These are phyloP conservation scores for Aureobasidium sp. DNA, from an alignment of 2,329 filamentous ascomycete species.

Conservation along the genomic window DNA sequence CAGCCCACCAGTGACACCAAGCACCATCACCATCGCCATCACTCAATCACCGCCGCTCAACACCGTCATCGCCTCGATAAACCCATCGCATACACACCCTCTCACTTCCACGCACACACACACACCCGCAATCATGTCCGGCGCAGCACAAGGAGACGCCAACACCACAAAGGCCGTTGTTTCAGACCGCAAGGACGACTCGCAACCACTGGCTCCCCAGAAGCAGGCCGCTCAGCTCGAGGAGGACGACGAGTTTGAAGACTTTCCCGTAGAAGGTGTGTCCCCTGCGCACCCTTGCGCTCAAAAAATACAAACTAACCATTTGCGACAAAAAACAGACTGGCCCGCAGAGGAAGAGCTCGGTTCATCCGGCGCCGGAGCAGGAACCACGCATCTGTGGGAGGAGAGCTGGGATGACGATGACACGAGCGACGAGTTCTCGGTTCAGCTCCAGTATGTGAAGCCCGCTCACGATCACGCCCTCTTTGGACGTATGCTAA, in stretches of 20 bases:
- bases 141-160: slow-evolving; percentile 31
- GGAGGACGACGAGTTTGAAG: slow-evolving; percentile 98
- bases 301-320: background rate
- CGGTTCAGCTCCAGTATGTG: slow-evolving; percentile 75
- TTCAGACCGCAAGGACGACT: slow-evolving; percentile 31
- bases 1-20: background rate
- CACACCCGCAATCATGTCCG: slow-evolving; percentile 36
- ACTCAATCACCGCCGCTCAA: background rate
- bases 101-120: slow-evolving; percentile 14
- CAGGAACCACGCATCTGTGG: slow-evolving; percentile 65
- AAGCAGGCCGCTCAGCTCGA: slow-evolving; percentile 66
- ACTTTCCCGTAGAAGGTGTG: slow-evolving; percentile 91
- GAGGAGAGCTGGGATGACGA: slow-evolving; percentile 99
- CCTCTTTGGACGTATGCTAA: background rate
- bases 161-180: slow-evolving; percentile 34
- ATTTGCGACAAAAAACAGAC: slow-evolving; percentile 47
- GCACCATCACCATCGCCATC: background rate
- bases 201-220: slow-evolving; percentile 47
- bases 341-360: slow-evolving; percentile 86
- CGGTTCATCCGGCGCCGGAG: slow-evolving; percentile 48
- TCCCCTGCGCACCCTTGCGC: background rate
- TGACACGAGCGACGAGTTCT: slow-evolving; percentile 94
- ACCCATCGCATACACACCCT: background rate
- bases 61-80: background rate
- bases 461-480: background rate